Evolutionary conservation across 2,329 filamentous ascomycete species (phyloP).

Genomic region (Elsinoe perseae): DNA sequence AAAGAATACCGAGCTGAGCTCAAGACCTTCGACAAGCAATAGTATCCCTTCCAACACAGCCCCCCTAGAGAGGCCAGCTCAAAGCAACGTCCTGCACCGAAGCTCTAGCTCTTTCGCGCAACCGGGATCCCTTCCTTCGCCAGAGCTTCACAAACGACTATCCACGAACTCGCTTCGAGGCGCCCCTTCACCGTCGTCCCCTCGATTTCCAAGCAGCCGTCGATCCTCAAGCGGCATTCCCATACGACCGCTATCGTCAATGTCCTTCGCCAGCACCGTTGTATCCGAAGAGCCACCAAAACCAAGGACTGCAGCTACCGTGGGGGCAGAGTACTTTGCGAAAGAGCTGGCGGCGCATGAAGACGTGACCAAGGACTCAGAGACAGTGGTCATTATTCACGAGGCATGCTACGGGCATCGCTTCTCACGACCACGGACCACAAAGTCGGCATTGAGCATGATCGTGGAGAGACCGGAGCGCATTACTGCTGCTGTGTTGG

Average conservation of each 20-base stretch:
- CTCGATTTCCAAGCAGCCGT: background rate
- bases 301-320: slow-evolving; percentile 2
- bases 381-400: slow-evolving; percentile 74
- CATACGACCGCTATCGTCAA: background rate
- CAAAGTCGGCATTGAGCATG: slow-evolving; percentile 60
- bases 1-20: background rate
- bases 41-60: background rate
- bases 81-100: background rate
- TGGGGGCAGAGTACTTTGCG: slow-evolving; percentile 51
- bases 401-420: slow-evolving; percentile 94
- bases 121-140: background rate
- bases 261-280: slow-evolving; percentile 2
- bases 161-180: slow-evolving; percentile 10
- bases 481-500: slow-evolving; percentile 73
- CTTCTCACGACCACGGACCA: slow-evolving; percentile 74
- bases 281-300: slow-evolving; percentile 2
- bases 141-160: slow-evolving; percentile 4
- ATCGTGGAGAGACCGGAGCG: slow-evolving; percentile 94
- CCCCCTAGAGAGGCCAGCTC: background rate
- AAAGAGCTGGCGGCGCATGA: slow-evolving; percentile 61
- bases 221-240: slow-evolving; percentile 11
- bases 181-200: background rate
- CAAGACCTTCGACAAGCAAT: slow-evolving; percentile 10
- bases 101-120: slow-evolving; percentile 11
- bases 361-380: slow-evolving; percentile 30